A percentile compares a stretch with the other conserved stretches of the same genome.
Evolutionary conservation across 805 yeast species (phyloP).

Genomic region (Schwanniomyces polymorphus): DNA sequence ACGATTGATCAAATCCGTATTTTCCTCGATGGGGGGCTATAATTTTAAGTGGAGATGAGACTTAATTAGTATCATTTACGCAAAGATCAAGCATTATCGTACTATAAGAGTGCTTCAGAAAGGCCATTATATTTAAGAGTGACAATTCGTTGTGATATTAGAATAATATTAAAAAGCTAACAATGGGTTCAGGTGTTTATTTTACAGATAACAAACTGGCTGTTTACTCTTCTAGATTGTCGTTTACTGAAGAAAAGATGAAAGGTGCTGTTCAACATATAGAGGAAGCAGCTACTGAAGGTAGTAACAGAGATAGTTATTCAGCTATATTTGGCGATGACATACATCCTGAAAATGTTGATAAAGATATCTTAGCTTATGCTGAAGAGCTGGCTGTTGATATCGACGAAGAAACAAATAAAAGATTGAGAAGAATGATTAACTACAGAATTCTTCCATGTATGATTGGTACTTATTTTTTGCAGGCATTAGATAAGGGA

Average conservation of each 20-base stretch:
- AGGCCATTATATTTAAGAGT: neutral
- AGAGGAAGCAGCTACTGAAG: neutral
- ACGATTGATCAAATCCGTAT: neutral
- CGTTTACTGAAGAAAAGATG: constrained; percentile 1
- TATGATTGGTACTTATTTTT: constrained; percentile 2
- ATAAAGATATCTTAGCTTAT: constrained; percentile 12
- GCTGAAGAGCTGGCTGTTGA: constrained; percentile 18
- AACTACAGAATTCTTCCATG: neutral
- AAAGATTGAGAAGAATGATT: constrained; percentile 18
- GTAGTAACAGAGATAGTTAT: neutral
- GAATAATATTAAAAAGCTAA: neutral
- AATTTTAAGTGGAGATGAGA: neutral
- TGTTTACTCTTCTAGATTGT: neutral
- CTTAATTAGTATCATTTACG: neutral
- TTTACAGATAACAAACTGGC: neutral
- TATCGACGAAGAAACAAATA: constrained; percentile 22
- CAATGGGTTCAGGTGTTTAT: neutral
- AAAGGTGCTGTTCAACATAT: constrained; percentile 1
- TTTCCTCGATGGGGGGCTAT: neutral
- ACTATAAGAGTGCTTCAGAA: neutral
- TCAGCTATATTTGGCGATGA: neutral
- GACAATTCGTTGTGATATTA: neutral
- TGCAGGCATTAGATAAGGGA: constrained; percentile 37
- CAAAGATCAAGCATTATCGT: no score
- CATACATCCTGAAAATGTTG: constrained; percentile 6